Evolutionary conservation across 768 basidiomycete genomes (phyloP), one percentile per base, ranked within the genome.

Genomic region (Lentinula raphanica): DNA sequence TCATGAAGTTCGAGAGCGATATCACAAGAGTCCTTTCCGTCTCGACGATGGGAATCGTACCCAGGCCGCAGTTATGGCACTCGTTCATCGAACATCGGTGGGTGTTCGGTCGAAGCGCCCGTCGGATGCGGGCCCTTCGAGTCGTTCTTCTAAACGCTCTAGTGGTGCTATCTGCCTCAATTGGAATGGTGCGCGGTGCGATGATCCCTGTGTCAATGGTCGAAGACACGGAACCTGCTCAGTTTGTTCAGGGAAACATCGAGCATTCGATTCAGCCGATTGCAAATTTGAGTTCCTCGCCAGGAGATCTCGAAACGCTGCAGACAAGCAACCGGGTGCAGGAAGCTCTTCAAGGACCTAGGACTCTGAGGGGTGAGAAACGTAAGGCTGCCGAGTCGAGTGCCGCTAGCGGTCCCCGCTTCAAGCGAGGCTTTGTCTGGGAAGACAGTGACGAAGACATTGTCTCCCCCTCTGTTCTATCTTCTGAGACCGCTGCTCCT

Each of bases 401-500:
- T 36, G 7, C n/a, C 13, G 58, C 36, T 2, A 9, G 15, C 5
- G 17, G 15, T 31, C 58, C 51, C 5, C 55, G 58, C 8, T 59
- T 56, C 36, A 54, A 39, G 13, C 17, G 45, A 56, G 46, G 58
- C 25, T 63, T 39, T 48, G 29, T 62, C 21, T 63, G 62, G 62
- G 21, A 17, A 19, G 38, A 49, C n/a, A 21, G 28, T 17, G 29
- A 40, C 40, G 23, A 39, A 35, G 35, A 60, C 56, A 15, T 42
- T 11, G 40, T 62, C 21, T 59, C 63, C 17, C 59, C 66, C 7
- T 40, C 66, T 27, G 59, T 62, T 21, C 29, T 23, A 23, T 62
- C 36, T 19, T 63, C 62, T 28, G 29, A 63, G 27, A 55, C 44
- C 21, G 60, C 66, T 54, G 27, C 19, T 28, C 67, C 64, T 31